Base-by-base conservation (phyloP, 352 stramenopile genomes). In the Aphanomyces euteiches region DNA sequence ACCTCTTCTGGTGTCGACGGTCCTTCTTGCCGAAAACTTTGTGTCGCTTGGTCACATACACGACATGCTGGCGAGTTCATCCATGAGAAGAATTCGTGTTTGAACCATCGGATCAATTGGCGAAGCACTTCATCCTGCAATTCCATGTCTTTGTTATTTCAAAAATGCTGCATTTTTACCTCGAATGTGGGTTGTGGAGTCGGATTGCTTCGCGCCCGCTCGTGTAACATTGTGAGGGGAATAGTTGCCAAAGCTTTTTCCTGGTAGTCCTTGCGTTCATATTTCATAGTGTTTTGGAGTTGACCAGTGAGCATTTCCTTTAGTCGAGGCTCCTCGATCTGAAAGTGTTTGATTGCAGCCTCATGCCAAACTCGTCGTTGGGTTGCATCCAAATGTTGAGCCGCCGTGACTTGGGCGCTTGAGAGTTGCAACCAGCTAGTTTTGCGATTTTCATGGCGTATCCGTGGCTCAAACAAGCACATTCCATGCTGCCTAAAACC, bases 1-100 rank as follows among this genome's bases (percentile, higher is more conserved):
- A 73, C 50, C 12, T 92, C 82, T 78, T 96, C 87, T 15, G 74
- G 59, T 1, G 79, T 92, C 5, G 57, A 79, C 2, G 87, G 77
- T 0, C 64, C 66, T 36, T 90, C 84, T 1, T 72, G 83, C 36
- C 75, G 73, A 21, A 89, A 61, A 4, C 57, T 41, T 12, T 73
- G 71, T 7, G 86, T 96, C 2, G 83, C 66, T 39, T 79, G 54
- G 8, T 76, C 78, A 67, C 87, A 96, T 4, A 60, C 47, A 4
- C 57, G 68, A 36, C 90, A 97, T 13, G 74, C 72, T 15, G 88
- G 88, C 50, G 92, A 76, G 68, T 96, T 95, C 77, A 90, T 93
- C 90, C 90, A 97, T 37, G 87, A 77, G 50, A 97, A 97, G 66
- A 96, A 97, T 38, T 96, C 88, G 38, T 66, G 64, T 76, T 97